Conservation (phyloP, 192 early-diverging fungal species). For the Backusella parvicylindrica region DNA sequence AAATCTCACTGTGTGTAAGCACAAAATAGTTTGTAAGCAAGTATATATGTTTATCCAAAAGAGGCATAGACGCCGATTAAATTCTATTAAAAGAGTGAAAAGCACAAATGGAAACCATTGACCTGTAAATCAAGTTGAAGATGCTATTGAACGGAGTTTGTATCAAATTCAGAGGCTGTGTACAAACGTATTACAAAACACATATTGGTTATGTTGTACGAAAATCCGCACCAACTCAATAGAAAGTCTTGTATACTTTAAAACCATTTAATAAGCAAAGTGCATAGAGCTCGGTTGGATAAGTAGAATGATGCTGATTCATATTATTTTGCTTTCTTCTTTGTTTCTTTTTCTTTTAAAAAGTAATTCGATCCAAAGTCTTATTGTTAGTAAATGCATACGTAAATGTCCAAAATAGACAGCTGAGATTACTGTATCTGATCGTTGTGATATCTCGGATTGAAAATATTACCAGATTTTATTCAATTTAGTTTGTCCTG, state of each 20-base stretch:
- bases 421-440: not conserved
- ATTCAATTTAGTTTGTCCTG: slow-evolving; percentile 5
- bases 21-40: not conserved
- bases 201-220: not conserved
- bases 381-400: not conserved
- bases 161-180: not conserved
- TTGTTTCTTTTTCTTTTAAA: not conserved
- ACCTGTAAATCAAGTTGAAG: not conserved
- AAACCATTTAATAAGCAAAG: not conserved
- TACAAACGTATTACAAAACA: not conserved
- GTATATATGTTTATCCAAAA: not conserved
- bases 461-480: not conserved
- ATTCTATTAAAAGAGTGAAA: not conserved
- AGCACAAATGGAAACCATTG: not conserved
- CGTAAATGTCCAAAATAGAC: not conserved
- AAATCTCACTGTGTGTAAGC: not conserved
- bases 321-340: not conserved
- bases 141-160: not conserved
- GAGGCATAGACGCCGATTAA: not conserved
- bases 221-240: not conserved
- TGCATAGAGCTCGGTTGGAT: not conserved
- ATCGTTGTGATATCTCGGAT: not conserved
- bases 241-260: not conserved
- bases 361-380: not conserved
- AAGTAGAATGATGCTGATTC: not conserved